Evolutionary conservation across 164 flowering plant species (phyloP).

Genomic region (Sedum album): DNA sequence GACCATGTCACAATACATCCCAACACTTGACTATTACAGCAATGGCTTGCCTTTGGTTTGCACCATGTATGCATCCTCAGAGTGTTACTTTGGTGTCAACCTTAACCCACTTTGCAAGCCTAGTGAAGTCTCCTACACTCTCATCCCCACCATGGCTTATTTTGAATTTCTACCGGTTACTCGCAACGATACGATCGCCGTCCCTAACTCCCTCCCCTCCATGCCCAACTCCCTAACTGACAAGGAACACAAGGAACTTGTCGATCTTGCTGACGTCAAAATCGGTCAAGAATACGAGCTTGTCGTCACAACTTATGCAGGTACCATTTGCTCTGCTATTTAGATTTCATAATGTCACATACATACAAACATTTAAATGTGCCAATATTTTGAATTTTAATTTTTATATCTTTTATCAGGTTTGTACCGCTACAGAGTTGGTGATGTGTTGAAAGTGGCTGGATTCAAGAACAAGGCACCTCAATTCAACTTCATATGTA

Average conservation of each 20-base stretch:
- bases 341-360: neutral
- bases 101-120: conserved; percentile 80
- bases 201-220: conserved; percentile 24
- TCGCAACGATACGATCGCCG: conserved; percentile 25
- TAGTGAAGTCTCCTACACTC: conserved; percentile 79
- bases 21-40: conserved; percentile 81
- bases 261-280: conserved; percentile 81
- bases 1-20: conserved; percentile 95
- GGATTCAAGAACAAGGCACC: conserved; percentile 98
- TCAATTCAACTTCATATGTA: conserved; percentile 83
- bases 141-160: conserved; percentile 88
- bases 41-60: conserved; percentile 84
- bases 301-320: conserved; percentile 92
- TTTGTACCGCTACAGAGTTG: conserved; percentile 77
- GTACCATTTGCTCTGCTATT: conserved; percentile 22
- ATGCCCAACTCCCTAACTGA: conserved; percentile 53
- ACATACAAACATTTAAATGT: neutral
- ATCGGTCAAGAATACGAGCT: conserved; percentile 94
- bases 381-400: neutral
- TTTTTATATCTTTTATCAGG: conserved; percentile 31
- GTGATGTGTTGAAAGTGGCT: conserved; percentile 81
- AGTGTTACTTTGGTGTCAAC: conserved; percentile 89
- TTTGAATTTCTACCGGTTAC: conserved; percentile 84
- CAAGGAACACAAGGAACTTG: conserved; percentile 58
- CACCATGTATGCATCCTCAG: conserved; percentile 96